Evolutionary conservation across 2,329 filamentous ascomycete species (phyloP), one percentile per base, ranked within the genome.

Genomic region (Nemania diffusa): DNA sequence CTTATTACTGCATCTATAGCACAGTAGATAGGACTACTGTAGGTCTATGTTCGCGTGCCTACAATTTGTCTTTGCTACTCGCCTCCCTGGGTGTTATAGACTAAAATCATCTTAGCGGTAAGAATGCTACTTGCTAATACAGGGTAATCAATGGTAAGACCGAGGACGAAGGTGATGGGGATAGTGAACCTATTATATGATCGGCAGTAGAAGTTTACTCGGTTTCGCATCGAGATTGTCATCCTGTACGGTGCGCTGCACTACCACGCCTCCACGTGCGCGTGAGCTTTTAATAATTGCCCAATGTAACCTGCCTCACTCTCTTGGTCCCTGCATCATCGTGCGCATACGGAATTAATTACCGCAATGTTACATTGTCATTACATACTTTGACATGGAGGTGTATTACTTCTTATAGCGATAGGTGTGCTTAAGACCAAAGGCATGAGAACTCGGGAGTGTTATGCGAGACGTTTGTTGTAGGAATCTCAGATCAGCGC

Each of bases 201-300:
- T 24, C n/a, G 8, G 8, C 17, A 11, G 44, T 32, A 20, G 20
- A 27, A 40, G 3, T 52, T 17, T 34, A 20, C 27, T 66, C 37
- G 34, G 46, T 44, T 62, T 32, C 11, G 42, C 29, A 48, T 40
- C 48, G 32, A 20, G 60, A 64, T 64, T 42, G 60, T 63, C 59
- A 24, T 20, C 22, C n/a, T n/a, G n/a, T 20, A 17, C 24, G 7
- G 42, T 27, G 44, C n/a, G 20, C 60, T 66, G 37, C 56, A 56
- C 37, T 66, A 40, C 58, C 27, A 64, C 65, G 51, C 37, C 27
- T 34, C 65, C 65, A 67, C 65, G 65, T 67, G 61, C 46, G 34
- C 37, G 42, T 51, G 53, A 64, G 56, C 40, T 44, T 51, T 27
- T 64, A 56, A 61, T 44, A 40, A 22, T 60, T 56, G 24, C 24